These are phyloP conservation scores for Suillus subaureus DNA, from an alignment of 768 basidiomycete genomes.

Conservation along the genomic window DNA sequence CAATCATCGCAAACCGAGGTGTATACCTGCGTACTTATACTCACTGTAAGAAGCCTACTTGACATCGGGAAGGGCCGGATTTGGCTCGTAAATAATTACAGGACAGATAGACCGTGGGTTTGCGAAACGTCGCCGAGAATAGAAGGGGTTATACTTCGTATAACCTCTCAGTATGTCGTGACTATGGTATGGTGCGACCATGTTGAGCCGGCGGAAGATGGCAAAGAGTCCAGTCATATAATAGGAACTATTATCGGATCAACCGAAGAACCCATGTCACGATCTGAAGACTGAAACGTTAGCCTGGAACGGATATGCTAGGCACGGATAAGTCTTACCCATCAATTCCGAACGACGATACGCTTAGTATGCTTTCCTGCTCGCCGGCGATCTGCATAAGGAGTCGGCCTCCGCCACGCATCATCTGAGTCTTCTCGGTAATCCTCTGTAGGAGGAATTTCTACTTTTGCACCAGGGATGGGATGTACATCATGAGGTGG, in stretches of 20 bases:
- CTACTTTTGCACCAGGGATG: slow-evolving; percentile 36
- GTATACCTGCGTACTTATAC: background rate
- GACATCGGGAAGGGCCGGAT: background rate
- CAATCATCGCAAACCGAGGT: background rate
- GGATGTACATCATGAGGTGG: slow-evolving; percentile 47
- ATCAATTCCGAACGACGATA: slow-evolving; percentile 55
- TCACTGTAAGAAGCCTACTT: slow-evolving; percentile 1
- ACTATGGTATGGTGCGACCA: slow-evolving; percentile 1
- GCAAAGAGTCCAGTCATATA: background rate
- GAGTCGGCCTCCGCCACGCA: slow-evolving; percentile 71
- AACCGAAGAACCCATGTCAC: background rate
- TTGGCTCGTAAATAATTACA: slow-evolving; percentile 3
- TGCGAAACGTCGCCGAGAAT: background rate
- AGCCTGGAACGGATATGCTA: background rate
- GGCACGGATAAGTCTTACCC: slow-evolving; percentile 6
- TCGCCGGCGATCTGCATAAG: slow-evolving; percentile 71
- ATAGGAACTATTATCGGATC: slow-evolving; percentile 2
- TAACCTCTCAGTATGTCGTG: slow-evolving; percentile 1
- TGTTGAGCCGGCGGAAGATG: background rate
- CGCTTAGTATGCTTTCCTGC: slow-evolving; percentile 82
- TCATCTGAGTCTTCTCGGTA: slow-evolving; percentile 64
- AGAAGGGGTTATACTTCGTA: background rate
- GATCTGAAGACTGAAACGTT: slow-evolving; percentile 3
- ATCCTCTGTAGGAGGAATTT: slow-evolving; percentile 45
- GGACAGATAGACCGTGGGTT: slow-evolving; percentile 5